These are phyloP conservation scores for Aspergillus sparsus DNA, from an alignment of 495 filamentous ascomycete species.

Conservation along the genomic window DNA sequence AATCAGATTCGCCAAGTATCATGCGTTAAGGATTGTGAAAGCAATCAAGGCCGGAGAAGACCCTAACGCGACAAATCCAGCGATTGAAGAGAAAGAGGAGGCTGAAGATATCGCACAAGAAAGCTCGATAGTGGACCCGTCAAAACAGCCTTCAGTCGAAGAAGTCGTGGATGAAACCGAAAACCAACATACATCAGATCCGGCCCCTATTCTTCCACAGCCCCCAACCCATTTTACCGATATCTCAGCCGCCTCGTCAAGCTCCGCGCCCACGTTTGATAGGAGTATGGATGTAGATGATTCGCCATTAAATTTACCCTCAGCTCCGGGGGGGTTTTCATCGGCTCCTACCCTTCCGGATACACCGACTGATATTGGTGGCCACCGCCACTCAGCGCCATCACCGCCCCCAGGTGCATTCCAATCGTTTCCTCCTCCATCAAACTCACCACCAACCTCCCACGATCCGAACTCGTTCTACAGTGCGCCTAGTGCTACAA, in stretches of 20 bases:
- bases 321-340: slow-evolving; percentile 39
- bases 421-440: slow-evolving; percentile 51
- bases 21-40: slow-evolving; percentile 86
- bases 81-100: slow-evolving; percentile 43
- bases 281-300: slow-evolving; percentile 27
- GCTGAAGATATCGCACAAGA: slow-evolving; percentile 12
- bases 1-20: slow-evolving; percentile 95
- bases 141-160: slow-evolving; percentile 60
- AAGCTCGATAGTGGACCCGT: slow-evolving; percentile 23
- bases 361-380: slow-evolving; percentile 32
- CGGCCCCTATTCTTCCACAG: slow-evolving; percentile 40
- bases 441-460: slow-evolving; percentile 29
- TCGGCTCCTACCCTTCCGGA: slow-evolving; percentile 41
- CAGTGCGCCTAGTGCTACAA: slow-evolving; percentile 18
- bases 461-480: slow-evolving; percentile 40
- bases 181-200: slow-evolving; percentile 36
- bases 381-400: slow-evolving; percentile 17
- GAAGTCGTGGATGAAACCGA: slow-evolving; percentile 53
- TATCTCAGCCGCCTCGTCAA: slow-evolving; percentile 29
- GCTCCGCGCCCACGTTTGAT: slow-evolving; percentile 24
- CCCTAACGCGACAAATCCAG: slow-evolving; percentile 87
- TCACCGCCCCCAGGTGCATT: slow-evolving; percentile 34
- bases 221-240: slow-evolving; percentile 32
- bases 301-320: slow-evolving; percentile 41
- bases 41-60: slow-evolving; percentile 90